Conservation (phyloP, 2,329 filamentous ascomycete species). For the Gnomoniopsis sp. region DNA sequence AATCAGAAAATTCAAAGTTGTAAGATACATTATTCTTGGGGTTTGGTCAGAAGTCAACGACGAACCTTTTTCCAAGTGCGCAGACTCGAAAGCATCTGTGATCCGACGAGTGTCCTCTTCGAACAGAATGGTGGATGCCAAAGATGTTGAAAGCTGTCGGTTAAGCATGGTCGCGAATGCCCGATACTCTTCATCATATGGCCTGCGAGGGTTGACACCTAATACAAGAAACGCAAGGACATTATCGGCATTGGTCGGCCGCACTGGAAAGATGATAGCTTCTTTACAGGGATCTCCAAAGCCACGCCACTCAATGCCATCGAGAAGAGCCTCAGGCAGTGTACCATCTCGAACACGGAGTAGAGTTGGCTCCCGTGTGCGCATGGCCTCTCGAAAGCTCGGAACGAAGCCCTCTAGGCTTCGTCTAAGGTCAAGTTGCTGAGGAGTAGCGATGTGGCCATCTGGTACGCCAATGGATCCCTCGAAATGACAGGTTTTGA, state of each 20-base stretch:
- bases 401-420: slow-evolving; percentile 33
- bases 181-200: slow-evolving; percentile 62
- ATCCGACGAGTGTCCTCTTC: slow-evolving; percentile 60
- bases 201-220: slow-evolving; percentile 59
- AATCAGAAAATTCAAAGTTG: neutral
- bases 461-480: slow-evolving; percentile 32
- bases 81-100: slow-evolving; percentile 31
- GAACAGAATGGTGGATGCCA: slow-evolving; percentile 62
- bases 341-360: slow-evolving; percentile 37
- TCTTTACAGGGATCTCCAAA: slow-evolving; percentile 53
- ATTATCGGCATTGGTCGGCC: slow-evolving; percentile 53
- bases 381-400: slow-evolving; percentile 35
- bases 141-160: slow-evolving; percentile 54
- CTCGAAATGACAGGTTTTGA: slow-evolving; percentile 33
- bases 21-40: neutral
- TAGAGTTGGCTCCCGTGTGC: slow-evolving; percentile 31
- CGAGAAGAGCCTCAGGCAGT: slow-evolving; percentile 48
- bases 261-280: slow-evolving; percentile 60
- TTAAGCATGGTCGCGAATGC: slow-evolving; percentile 48
- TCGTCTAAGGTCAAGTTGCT: slow-evolving; percentile 33
- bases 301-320: slow-evolving; percentile 50
- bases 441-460: slow-evolving; percentile 30
- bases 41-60: neutral
- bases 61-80: slow-evolving; percentile 27
- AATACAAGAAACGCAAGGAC: slow-evolving; percentile 60